Evolutionary conservation across 2,329 filamentous ascomycete genomes (phyloP), one percentile per base, ranked within the genome.

Genomic region (Clonostachys rhizophaga): DNA sequence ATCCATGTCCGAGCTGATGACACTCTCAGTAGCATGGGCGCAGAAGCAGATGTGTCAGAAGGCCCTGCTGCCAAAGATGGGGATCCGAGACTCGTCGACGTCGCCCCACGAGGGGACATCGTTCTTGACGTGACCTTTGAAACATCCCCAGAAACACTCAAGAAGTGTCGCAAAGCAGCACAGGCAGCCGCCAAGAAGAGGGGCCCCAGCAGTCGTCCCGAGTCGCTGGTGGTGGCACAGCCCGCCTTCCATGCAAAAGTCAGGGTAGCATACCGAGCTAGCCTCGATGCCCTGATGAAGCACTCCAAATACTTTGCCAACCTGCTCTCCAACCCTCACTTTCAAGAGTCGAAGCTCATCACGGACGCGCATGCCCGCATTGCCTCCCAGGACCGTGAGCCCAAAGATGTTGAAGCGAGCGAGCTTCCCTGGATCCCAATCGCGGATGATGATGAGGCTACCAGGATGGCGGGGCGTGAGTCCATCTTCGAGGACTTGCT

Each of bases 241-340:
- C 33, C 59, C 24, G 58, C 56, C 42, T 62, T 65, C 8, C 51
- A 57, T 6, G 54, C 65, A 17, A 70, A 68, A 52, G 56, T 70
- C 33, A 64, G 66, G 18, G 59, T 72, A 34, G 68, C 72, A 12
- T 90, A 84, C 57, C 76, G 86, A 24, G 84, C 87, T 40, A 73
- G 76, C 44, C 67, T 83, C 2, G 68, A 68, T 12, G 67, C 67
- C 1, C 69, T 91, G 34, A 79, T 74, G 62, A 70, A 71, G 51
- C 73, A 79, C 50, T 90, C 86, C 6, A 78, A 78, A 48, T 91
- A 89, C 63, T 91, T 91, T 60, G 74, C 74, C 47, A 81, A 80
- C 48, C 73, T 91, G 14, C 72, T 91, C 3, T 77, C 79, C 10
- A 78, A 84, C 51, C 71, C 71, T 4, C 70, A 79, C 47, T 88